Base-by-base conservation (phyloP, 2,329 filamentous ascomycete genomes). In the Fusarium sp. region DNA sequence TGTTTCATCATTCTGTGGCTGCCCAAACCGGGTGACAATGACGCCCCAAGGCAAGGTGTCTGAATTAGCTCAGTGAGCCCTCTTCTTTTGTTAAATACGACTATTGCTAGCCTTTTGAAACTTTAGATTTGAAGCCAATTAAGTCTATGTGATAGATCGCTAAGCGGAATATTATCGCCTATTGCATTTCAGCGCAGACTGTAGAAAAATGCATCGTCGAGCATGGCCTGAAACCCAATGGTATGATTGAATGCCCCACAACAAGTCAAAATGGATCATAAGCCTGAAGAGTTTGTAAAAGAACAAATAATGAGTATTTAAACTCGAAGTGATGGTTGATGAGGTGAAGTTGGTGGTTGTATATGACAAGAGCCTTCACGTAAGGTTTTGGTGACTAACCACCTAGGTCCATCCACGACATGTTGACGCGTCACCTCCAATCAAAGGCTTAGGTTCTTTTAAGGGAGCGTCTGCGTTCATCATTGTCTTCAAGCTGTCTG, bases 31-130 rank as follows among this genome's bases (percentile, higher is more conserved):
- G 50, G 27, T 33, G 50, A 54, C 2, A 47, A 31, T 31, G 50
- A 22, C 18, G 50, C 50, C 50, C n/a, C 6, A 52, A 5, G 22
- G 14, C 9, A 50, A 27, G 22, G 9, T 29, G 25, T 16, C 27
- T 5, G n/a, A 54, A 20, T 20, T 33, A 29, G 29, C 11, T 3
- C 10, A 54, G 4, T n/a, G 27, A 33, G 27, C 50, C 18, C 11
- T 31, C 18, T 6, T 2, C 25, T n/a, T 2, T 7, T 20, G 5
- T 9, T 20, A 20, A 29, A 16, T 20, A 31, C 1, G 18, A 11
- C 11, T 3, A 3, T 33, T n/a, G 0, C 7, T 1, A 3, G 27
- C 18, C n/a, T 6, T 31, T 10, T n/a, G 14, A 7, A 31, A 0
- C 5, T 10, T n/a, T 2, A 5, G 0, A 20, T 20, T 5, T 31